Percentiles rank a stretch among this genome's conserved stretches.
phyloP scores from a whole-genome alignment of 345 rosid genomes.

The Populus deltoides region DNA sequence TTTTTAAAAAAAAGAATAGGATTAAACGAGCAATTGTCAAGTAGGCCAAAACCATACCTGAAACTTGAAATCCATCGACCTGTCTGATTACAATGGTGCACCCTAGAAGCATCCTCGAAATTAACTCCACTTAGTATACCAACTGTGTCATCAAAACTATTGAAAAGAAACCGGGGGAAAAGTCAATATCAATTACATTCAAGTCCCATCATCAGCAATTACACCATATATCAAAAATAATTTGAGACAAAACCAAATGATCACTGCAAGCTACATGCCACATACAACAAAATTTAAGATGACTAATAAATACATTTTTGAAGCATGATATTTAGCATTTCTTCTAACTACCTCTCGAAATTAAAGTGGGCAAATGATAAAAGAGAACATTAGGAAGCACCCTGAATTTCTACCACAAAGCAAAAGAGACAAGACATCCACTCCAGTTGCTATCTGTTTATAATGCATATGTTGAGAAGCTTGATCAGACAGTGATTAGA shows the following conservation, averaged over 20 bases:
- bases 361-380: too few species aligned
- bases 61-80: conserved; percentile 68
- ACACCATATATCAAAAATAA: not conserved
- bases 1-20: too few species aligned
- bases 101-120: conserved; percentile 42
- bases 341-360: too few species aligned
- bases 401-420: too few species aligned
- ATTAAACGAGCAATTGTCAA: not conserved
- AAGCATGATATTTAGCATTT: too few species aligned
- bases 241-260: not conserved
- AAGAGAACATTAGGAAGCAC: too few species aligned
- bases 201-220: not conserved
- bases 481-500: too few species aligned
- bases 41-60: conserved; percentile 41
- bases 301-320: too few species aligned
- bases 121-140: conserved; percentile 55
- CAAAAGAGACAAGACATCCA: too few species aligned
- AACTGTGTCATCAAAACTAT: conserved; percentile 56
- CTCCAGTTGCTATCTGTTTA: too few species aligned
- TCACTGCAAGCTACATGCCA: not conserved
- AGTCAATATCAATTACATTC: not conserved
- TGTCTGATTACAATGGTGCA: conserved; percentile 58
- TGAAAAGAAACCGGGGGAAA: not conserved
- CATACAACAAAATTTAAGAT: not conserved
- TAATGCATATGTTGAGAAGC: too few species aligned